A percentile compares a stretch with the other conserved stretches of the same genome.
Evolutionary conservation across 2,329 filamentous ascomycete genomes (phyloP).

Genomic region (Aspergillus thermomutatus): DNA sequence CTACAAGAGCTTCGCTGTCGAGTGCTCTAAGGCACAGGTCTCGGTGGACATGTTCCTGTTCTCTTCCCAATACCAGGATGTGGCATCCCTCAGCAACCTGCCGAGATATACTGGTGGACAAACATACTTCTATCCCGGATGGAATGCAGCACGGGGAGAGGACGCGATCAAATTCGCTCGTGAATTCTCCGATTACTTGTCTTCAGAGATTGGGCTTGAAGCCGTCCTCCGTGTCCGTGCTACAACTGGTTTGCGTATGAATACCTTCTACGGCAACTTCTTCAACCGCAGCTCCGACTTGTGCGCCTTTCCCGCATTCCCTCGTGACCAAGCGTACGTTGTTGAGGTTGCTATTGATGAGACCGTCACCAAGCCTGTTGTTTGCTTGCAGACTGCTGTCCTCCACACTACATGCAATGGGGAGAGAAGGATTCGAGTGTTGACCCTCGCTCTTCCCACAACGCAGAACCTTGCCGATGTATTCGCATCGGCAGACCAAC

Average conservation of each 20-base stretch:
- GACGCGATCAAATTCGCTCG: constrained; percentile 97
- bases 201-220: constrained; percentile 91
- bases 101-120: constrained; percentile 95
- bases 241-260: constrained; percentile 92
- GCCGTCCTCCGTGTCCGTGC: constrained; percentile 93
- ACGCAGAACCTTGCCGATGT: constrained; percentile 86
- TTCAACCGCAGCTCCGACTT: constrained; percentile 98
- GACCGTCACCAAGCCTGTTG: constrained; percentile 82
- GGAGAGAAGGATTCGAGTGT: constrained; percentile 87
- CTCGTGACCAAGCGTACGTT: constrained; percentile 93
- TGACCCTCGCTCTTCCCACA: constrained; percentile 89
- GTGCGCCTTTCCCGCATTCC: constrained; percentile 96
- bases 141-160: constrained; percentile 90
- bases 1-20: constrained; percentile 98
- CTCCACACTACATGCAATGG: constrained; percentile 97
- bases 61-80: constrained; percentile 93
- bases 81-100: constrained; percentile 91
- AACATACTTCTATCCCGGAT: constrained; percentile 97
- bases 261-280: constrained; percentile 98
- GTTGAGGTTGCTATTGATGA: constrained; percentile 98
- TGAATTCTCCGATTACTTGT: constrained; percentile 96
- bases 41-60: constrained; percentile 99
- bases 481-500: constrained; percentile 92
- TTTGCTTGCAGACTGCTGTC: constrained; percentile 91
- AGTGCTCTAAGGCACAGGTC: constrained; percentile 98